A percentile compares a stretch with the other conserved stretches of the same genome.
phyloP scores from a whole-genome alignment of 257 asterid genomes.

The Buddleja alternifolia region DNA sequence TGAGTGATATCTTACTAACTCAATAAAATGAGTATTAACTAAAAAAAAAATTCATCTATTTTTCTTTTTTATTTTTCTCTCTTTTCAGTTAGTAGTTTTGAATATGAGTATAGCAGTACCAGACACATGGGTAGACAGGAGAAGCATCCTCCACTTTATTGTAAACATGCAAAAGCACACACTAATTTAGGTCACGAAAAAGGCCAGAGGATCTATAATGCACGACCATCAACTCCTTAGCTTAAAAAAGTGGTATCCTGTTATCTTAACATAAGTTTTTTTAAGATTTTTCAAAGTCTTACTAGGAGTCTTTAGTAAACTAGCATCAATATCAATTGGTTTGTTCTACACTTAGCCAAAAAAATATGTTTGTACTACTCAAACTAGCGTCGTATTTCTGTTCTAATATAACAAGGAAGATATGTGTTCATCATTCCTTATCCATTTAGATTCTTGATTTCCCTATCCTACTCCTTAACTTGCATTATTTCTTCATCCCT shows the following conservation, averaged over 20 bases:
- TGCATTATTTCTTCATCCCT: no score
- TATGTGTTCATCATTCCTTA: background rate
- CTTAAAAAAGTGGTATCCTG: background rate
- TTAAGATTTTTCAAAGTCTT: background rate
- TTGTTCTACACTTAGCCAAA: no score
- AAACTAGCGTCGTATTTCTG: background rate
- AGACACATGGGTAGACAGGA: background rate
- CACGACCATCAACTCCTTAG: background rate
- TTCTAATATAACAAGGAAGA: background rate
- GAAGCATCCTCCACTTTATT: background rate
- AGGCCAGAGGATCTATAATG: background rate
- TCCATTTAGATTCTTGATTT: background rate
- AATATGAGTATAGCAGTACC: slow-evolving; percentile 1
- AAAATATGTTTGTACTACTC: background rate
- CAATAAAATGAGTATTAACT: background rate
- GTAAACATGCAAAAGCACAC: background rate
- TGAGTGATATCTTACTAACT: slow-evolving; percentile 18
- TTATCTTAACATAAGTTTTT: background rate
- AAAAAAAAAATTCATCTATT: no score
- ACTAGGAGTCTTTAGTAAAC: background rate
- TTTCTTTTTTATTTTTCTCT: no score
- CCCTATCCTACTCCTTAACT: background rate
- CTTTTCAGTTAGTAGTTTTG: no score
- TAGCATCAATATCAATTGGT: background rate
- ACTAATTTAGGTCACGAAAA: background rate